Base-by-base conservation (phyloP, 2,329 filamentous ascomycete species). In the Neocucurbitaria cava region DNA sequence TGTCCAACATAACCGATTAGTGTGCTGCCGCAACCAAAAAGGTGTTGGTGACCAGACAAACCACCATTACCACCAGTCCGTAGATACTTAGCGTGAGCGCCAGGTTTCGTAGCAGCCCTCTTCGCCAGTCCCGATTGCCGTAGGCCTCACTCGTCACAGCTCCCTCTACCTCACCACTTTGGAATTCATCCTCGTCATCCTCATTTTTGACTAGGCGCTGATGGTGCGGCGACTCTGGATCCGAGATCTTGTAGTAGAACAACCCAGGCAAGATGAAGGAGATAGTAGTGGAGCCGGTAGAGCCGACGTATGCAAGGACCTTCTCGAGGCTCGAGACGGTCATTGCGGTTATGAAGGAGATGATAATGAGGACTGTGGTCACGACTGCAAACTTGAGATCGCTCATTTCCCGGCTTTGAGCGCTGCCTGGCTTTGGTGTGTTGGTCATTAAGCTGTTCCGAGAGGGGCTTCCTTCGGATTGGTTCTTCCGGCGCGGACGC, bases 221-320 rank as follows among this genome's bases (percentile, higher is more conserved):
- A 66, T 97, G 92, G 59, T 94, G 87, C 24, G 88, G 84, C 40
- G 91, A 94, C 50, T 96, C 89, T 0, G 95, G 95, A 21, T 91
- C 87, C 11, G 92, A 96, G 56, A 99, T 98, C 77, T 98, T 98
- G 79, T 98, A 99, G 77, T 98, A 99, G 76, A 99, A 99, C 3
- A 99, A 78, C 0, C 95, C 95, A 0, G 95, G 95, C 0, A 99
- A 83, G 62, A 99, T 98, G 74, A 99, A 99, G 58, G 91, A 96
- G 68, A 99, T 99, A 57, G 91, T 92, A 0, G 95, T 99, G 46
- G 89, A 94, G 48, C 95, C 95, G 0, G 95, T 99, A 66, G 89
- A 92, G 33, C 95, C 95, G 10, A 99, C 95, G 65, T 97, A 99
- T 0, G 95, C 94, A 0, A 99, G 83, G 0, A 99, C 93, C 42